Conservation (phyloP, 148 eudicot species). For the Limonium bicolor region DNA sequence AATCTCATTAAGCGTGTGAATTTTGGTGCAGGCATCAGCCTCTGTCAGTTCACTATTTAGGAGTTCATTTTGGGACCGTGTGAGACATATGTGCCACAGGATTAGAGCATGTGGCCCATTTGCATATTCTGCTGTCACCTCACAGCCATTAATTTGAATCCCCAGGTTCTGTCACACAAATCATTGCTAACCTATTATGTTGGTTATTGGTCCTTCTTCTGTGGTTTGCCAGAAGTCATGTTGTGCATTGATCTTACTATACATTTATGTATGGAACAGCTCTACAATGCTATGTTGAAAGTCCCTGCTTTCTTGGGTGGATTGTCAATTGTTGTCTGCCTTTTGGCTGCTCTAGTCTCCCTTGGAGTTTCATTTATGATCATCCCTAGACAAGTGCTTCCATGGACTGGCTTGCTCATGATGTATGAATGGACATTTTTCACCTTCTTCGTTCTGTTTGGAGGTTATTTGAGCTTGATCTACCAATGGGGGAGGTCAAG, state of each 20-base stretch:
- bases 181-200: too few species aligned
- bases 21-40: constrained; percentile 31
- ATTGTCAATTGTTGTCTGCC: constrained; percentile 50
- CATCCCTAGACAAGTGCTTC: constrained; percentile 86
- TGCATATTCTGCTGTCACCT: constrained; percentile 45
- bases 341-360: constrained; percentile 47
- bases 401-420: constrained; percentile 89
- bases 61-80: constrained; percentile 42
- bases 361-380: constrained; percentile 49
- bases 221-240: too few species aligned
- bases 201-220: too few species aligned
- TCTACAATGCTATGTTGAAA: constrained; percentile 37
- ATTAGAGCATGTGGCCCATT: constrained; percentile 38
- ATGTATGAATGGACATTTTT: constrained; percentile 91
- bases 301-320: constrained; percentile 77
- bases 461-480: constrained; percentile 54
- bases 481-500: constrained; percentile 63
- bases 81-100: constrained; percentile 55
- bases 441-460: constrained; percentile 56
- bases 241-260: too few species aligned
- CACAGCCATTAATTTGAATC: constrained; percentile 44
- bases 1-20: constrained; percentile 11
- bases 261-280: constrained; percentile 15
- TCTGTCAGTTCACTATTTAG: constrained; percentile 14
- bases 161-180: too few species aligned